Evolutionary conservation across 2,329 filamentous ascomycete genomes (phyloP).

Genomic region (Hypoxylon sp.): DNA sequence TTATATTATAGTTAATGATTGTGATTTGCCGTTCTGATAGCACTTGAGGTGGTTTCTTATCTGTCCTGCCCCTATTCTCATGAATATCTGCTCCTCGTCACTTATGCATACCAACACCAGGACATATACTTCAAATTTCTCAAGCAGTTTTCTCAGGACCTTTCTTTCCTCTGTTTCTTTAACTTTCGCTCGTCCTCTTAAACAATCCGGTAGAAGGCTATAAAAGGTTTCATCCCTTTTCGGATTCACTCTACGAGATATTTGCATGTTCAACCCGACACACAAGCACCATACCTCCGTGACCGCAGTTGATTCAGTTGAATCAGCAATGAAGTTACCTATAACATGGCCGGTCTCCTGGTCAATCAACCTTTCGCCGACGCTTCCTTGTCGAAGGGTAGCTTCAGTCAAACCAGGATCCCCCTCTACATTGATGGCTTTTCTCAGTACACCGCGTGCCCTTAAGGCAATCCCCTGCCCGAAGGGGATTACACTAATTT

Average conservation of each 20-base stretch:
- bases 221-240: neutral
- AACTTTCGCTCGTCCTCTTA: neutral
- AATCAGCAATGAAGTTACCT: neutral
- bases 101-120: neutral
- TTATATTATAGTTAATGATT: neutral
- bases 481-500: neutral
- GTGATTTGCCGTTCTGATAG: neutral
- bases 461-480: neutral
- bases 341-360: neutral
- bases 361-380: neutral
- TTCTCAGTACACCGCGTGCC: neutral
- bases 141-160: neutral
- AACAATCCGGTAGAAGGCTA: neutral
- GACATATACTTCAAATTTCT: neutral
- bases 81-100: neutral
- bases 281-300: neutral
- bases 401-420: neutral
- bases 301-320: neutral
- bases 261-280: neutral
- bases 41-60: neutral
- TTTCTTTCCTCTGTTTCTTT: neutral
- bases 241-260: neutral
- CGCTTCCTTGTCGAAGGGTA: neutral
- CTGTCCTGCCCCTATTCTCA: neutral
- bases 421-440: neutral